Conservation (phyloP, 768 basidiomycete species). For the Gelatoporia subvermispora region DNA sequence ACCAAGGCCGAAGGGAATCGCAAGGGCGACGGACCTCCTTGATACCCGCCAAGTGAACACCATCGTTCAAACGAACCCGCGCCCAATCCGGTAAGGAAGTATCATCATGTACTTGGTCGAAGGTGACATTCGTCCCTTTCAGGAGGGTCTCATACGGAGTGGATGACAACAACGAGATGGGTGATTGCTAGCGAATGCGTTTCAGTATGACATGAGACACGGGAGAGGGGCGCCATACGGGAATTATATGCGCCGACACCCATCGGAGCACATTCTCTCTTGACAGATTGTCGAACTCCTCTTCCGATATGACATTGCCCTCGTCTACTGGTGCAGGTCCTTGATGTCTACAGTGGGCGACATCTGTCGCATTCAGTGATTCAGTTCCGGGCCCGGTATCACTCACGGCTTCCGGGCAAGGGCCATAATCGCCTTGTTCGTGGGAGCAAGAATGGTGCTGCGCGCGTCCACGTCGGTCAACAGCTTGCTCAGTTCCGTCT, state of each 20-base stretch:
- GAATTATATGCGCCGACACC: conserved; percentile 80
- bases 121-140: conserved; percentile 51
- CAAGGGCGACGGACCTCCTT: conserved; percentile 47
- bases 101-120: conserved; percentile 36
- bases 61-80: conserved; percentile 50
- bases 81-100: conserved; percentile 48
- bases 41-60: conserved; percentile 49
- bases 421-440: conserved; percentile 85
- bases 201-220: background rate
- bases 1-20: background rate
- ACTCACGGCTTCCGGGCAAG: conserved; percentile 79
- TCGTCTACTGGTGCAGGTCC: conserved; percentile 37
- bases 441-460: conserved; percentile 72
- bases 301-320: conserved; percentile 56
- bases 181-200: conserved; percentile 35
- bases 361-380: background rate
- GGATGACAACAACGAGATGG: conserved; percentile 38
- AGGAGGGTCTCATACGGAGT: conserved; percentile 54
- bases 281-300: conserved; percentile 56
- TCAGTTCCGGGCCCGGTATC: conserved; percentile 9
- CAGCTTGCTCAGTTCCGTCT: conserved; percentile 52
- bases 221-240: conserved; percentile 40
- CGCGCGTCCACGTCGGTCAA: conserved; percentile 32
- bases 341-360: conserved; percentile 48
- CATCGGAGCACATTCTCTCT: conserved; percentile 72